A percentile compares a stretch with the other conserved stretches of the same genome.
Evolutionary conservation across 306 rosid genomes (phyloP).

Genomic region (Prinsepia uniflora): DNA sequence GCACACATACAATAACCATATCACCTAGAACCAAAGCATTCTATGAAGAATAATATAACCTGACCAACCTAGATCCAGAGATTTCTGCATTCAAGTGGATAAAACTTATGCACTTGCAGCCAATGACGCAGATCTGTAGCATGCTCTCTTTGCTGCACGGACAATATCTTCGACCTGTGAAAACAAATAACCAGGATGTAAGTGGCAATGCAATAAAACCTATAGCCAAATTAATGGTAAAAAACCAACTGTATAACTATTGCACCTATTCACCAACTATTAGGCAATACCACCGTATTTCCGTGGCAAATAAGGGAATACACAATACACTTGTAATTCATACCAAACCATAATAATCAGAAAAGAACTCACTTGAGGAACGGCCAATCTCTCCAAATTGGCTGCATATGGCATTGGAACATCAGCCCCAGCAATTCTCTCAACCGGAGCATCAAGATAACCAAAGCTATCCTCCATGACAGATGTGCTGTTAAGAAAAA

Average conservation of each 20-base stretch:
- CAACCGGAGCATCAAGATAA: slow-evolving; percentile 95
- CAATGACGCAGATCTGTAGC: slow-evolving; percentile 70
- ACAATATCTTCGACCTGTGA: slow-evolving; percentile 88
- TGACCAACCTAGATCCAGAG: slow-evolving; percentile 36
- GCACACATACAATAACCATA: neutral
- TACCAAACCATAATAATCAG: neutral
- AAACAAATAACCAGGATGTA: slow-evolving; percentile 22
- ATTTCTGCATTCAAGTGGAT: slow-evolving; percentile 17
- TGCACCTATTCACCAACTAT: slow-evolving; percentile 5
- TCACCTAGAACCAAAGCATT: neutral
- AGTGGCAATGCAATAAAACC: neutral
- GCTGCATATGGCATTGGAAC: slow-evolving; percentile 99
- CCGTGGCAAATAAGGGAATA: neutral
- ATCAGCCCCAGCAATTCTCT: slow-evolving; percentile 94
- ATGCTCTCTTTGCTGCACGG: slow-evolving; percentile 92
- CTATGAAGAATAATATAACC: neutral
- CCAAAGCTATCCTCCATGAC: slow-evolving; percentile 94
- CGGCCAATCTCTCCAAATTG: slow-evolving; percentile 93
- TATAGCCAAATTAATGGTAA: neutral
- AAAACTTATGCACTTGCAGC: slow-evolving; percentile 64
- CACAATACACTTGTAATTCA: neutral
- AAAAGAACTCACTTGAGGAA: slow-evolving; percentile 69
- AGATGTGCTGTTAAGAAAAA: slow-evolving; percentile 60
- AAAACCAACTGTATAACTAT: neutral
- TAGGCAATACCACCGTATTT: neutral